These are phyloP conservation scores for Suillus paluster DNA, from an alignment of 768 basidiomycete genomes.

Conservation along the genomic window DNA sequence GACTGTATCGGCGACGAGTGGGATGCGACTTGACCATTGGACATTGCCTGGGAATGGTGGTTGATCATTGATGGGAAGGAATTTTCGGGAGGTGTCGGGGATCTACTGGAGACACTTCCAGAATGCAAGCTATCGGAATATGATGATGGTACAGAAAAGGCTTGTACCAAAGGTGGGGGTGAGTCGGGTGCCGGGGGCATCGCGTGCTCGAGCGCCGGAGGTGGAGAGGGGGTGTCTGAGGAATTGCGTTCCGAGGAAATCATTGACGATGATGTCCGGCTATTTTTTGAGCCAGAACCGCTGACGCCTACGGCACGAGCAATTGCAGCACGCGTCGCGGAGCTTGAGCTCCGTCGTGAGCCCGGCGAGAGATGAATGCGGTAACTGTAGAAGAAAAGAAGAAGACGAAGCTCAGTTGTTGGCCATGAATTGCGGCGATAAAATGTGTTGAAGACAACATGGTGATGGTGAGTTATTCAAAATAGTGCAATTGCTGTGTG, in stretches of 20 bases:
- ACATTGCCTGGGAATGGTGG: slow-evolving; percentile 37
- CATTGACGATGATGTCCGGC: slow-evolving; percentile 30
- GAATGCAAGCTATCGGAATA: slow-evolving; percentile 35
- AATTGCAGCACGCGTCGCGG: slow-evolving; percentile 60
- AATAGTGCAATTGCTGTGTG: slow-evolving; percentile 5
- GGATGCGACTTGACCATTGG: slow-evolving; percentile 39
- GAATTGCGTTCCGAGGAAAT: slow-evolving; percentile 31
- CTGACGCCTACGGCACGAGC: slow-evolving; percentile 43
- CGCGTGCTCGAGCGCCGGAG: slow-evolving; percentile 53
- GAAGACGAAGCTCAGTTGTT: slow-evolving; percentile 19
- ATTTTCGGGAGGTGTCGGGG: slow-evolving; percentile 50
- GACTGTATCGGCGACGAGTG: slow-evolving; percentile 35
- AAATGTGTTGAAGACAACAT: slow-evolving; percentile 16
- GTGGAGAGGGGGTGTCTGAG: slow-evolving; percentile 31
- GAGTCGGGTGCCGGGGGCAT: slow-evolving; percentile 54
- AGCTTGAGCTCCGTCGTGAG: slow-evolving; percentile 65
- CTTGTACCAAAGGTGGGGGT: slow-evolving; percentile 57
- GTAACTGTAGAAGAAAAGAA: slow-evolving; percentile 51
- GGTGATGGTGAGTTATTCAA: background rate
- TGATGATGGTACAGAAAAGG: slow-evolving; percentile 31
- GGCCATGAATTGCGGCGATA: slow-evolving; percentile 1
- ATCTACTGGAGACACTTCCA: slow-evolving; percentile 43
- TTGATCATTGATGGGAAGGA: slow-evolving; percentile 42
- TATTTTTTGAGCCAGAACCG: slow-evolving; percentile 23
- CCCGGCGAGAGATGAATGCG: slow-evolving; percentile 84